Conservation (phyloP, 78 protist genomes). For the Trichosphaerium sp. region DNA sequence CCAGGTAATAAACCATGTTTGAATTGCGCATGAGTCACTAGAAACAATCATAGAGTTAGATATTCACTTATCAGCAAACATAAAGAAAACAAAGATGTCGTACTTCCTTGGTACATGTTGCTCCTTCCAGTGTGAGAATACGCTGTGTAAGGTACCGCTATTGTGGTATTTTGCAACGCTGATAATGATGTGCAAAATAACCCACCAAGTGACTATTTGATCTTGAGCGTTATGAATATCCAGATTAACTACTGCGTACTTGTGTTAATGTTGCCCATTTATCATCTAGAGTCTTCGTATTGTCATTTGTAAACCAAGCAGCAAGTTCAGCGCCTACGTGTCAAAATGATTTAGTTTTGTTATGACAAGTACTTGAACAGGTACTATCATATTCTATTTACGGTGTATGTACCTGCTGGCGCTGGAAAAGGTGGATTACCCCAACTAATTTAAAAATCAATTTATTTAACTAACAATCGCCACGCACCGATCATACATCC, state of each 20-base stretch:
- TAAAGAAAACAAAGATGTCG: too few relatives aligned
- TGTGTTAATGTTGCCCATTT: too few relatives aligned
- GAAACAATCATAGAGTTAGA: not conserved
- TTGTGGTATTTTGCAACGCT: not conserved
- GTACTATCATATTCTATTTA: not conserved
- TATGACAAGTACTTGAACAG: not conserved
- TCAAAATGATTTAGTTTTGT: conserved; percentile 16
- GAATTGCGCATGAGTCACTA: conserved; percentile 6
- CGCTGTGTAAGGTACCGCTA: not conserved
- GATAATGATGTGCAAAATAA: not conserved
- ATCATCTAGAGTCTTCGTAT: too few relatives aligned
- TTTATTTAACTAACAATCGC: too few relatives aligned
- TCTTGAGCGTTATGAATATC: too few relatives aligned
- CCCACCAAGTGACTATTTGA: not conserved
- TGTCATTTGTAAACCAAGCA: too few relatives aligned
- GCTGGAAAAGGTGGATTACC: conserved; percentile 40
- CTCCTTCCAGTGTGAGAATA: too few relatives aligned
- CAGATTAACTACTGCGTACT: too few relatives aligned
- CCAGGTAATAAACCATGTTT: conserved; percentile 53
- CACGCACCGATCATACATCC: too few relatives aligned
- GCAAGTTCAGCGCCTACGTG: conserved; percentile 38
- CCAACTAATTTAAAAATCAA: conserved; percentile 46
- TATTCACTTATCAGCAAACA: not conserved
- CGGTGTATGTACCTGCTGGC: conserved; percentile 34
- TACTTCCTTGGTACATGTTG: too few relatives aligned